Evolutionary conservation across 129 eudicot genomes (phyloP).

Genomic region (Saposhnikovia divaricata): DNA sequence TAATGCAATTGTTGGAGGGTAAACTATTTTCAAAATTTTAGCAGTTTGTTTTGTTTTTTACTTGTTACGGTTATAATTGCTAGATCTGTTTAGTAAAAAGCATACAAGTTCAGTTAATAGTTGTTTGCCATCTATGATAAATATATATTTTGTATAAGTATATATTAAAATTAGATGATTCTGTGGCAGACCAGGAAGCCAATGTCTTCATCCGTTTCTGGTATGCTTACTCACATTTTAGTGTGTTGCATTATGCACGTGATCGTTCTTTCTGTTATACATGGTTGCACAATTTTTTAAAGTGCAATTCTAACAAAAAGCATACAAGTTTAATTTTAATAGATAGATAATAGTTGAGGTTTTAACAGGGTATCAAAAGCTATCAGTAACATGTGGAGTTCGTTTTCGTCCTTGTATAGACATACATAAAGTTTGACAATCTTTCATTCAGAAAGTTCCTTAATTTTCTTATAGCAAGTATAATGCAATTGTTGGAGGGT

Average conservation of each 20-base stretch:
- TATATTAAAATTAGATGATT: neutral
- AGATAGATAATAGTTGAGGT: neutral
- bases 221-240: conserved; percentile 17
- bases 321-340: conserved; percentile 1
- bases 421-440: conserved; percentile 68
- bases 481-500: neutral
- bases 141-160: too few relatives aligned
- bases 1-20: neutral
- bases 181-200: too few relatives aligned
- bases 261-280: neutral
- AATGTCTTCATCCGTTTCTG: conserved; percentile 12
- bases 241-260: neutral
- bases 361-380: conserved; percentile 38
- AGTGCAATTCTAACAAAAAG: neutral
- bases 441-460: neutral
- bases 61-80: neutral
- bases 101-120: too few relatives aligned
- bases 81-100: neutral
- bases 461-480: too few relatives aligned
- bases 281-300: neutral
- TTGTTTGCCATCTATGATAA: too few relatives aligned
- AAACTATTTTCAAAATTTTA: neutral
- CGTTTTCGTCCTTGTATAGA: conserved; percentile 96
- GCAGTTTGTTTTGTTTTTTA: neutral
- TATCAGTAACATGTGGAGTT: conserved; percentile 52